Conservation (phyloP, 2,329 filamentous ascomycete genomes). For the Cytospora paraplurivora region DNA sequence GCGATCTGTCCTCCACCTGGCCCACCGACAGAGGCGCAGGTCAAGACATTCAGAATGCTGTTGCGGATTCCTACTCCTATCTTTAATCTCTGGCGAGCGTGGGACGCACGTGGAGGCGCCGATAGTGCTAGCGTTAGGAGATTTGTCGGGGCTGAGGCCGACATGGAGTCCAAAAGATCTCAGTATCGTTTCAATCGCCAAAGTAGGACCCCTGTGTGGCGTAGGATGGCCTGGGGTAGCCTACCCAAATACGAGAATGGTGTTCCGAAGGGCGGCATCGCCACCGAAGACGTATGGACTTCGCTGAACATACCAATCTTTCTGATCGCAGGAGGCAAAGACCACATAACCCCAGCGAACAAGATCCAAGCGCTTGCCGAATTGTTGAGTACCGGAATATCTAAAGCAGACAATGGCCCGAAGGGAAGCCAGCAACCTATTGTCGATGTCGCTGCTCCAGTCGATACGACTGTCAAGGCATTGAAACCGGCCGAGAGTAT, state of each 20-base stretch:
- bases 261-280: slow-evolving; percentile 62
- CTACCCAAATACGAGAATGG: slow-evolving; percentile 62
- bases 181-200: slow-evolving; percentile 80
- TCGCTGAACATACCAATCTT: slow-evolving; percentile 73
- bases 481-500: slow-evolving; percentile 37
- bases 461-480: slow-evolving; percentile 41
- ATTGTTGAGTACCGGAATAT: slow-evolving; percentile 39
- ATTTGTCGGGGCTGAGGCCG: slow-evolving; percentile 70
- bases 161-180: slow-evolving; percentile 65
- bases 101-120: slow-evolving; percentile 77
- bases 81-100: slow-evolving; percentile 75
- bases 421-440: slow-evolving; percentile 35
- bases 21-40: slow-evolving; percentile 58
- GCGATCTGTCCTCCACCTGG: slow-evolving; percentile 78
- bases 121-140: slow-evolving; percentile 77
- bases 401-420: slow-evolving; percentile 25
- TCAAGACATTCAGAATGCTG: slow-evolving; percentile 55
- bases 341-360: slow-evolving; percentile 71
- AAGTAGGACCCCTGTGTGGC: slow-evolving; percentile 79
- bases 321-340: slow-evolving; percentile 75
- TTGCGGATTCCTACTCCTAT: slow-evolving; percentile 70
- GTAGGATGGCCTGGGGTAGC: slow-evolving; percentile 75
- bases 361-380: slow-evolving; percentile 69
- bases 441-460: slow-evolving; percentile 52
- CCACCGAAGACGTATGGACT: slow-evolving; percentile 71